Conservation (phyloP, 169 alveolate genomes). For the Babesia sp. region DNA sequence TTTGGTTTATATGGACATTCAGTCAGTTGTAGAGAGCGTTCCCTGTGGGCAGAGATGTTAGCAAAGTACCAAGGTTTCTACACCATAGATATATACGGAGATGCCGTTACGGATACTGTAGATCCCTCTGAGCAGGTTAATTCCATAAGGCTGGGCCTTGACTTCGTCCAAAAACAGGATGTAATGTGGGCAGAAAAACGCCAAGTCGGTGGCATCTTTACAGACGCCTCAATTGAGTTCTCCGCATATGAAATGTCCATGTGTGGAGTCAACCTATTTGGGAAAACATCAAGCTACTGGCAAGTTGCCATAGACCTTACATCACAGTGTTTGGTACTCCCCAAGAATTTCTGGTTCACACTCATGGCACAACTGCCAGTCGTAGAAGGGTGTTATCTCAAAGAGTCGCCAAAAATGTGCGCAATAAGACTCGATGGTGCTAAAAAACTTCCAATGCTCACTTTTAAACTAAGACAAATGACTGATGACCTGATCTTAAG, state of each 20-base stretch:
- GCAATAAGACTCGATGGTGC: slow-evolving; percentile 14
- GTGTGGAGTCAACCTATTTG: slow-evolving; percentile 72
- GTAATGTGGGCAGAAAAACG: slow-evolving; percentile 74
- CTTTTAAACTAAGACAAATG: slow-evolving; percentile 45
- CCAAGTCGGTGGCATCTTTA: slow-evolving; percentile 75
- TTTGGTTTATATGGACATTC: slow-evolving; percentile 48
- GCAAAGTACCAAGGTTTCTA: slow-evolving; percentile 31
- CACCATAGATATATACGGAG: slow-evolving; percentile 50
- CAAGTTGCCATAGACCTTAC: slow-evolving; percentile 67
- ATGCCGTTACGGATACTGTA: background rate
- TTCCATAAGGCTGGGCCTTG: slow-evolving; percentile 14
- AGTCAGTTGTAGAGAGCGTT: slow-evolving; percentile 31
- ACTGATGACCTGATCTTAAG: background rate
- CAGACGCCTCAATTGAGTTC: slow-evolving; percentile 70
- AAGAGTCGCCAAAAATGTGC: slow-evolving; percentile 51
- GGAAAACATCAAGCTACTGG: slow-evolving; percentile 72
- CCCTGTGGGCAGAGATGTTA: slow-evolving; percentile 36
- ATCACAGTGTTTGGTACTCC: slow-evolving; percentile 71
- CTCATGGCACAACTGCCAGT: slow-evolving; percentile 76
- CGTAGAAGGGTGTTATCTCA: slow-evolving; percentile 64
- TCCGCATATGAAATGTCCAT: slow-evolving; percentile 69
- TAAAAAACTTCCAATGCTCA: slow-evolving; percentile 55
- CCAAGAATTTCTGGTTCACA: slow-evolving; percentile 77
- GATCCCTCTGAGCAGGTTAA: background rate
- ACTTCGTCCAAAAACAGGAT: slow-evolving; percentile 1